Conservation (phyloP, 2,329 filamentous ascomycete genomes). For the Myriangium duriaei region DNA sequence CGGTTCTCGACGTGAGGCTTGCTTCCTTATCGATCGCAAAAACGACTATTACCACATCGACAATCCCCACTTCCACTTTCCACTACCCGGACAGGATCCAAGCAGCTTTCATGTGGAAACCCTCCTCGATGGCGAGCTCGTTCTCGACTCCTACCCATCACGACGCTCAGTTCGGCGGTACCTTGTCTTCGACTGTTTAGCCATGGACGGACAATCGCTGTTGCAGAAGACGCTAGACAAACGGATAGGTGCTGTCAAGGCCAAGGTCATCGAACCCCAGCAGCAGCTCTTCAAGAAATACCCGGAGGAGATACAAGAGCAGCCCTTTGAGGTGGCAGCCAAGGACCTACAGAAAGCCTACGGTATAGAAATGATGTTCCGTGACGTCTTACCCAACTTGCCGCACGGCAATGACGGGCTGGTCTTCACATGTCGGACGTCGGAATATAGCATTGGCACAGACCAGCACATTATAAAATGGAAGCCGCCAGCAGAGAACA, state of each 20-base stretch:
- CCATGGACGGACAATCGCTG: conserved; percentile 62
- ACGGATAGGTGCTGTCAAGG: conserved; percentile 73
- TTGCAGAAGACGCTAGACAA: conserved; percentile 77
- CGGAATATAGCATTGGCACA: conserved; percentile 77
- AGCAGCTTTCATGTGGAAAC: conserved; percentile 65
- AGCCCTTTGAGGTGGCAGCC: conserved; percentile 71
- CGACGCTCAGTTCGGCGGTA: conserved; percentile 63
- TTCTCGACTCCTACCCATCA: conserved; percentile 63
- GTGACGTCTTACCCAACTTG: conserved; percentile 66
- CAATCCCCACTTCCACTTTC: conserved; percentile 62
- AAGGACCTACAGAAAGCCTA: conserved; percentile 87
- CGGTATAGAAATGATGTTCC: conserved; percentile 84
- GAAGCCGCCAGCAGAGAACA: conserved; percentile 94
- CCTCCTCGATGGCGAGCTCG: conserved; percentile 60
- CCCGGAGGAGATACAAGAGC: conserved; percentile 55
- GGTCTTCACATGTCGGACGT: conserved; percentile 90
- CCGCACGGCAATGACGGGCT: conserved; percentile 92
- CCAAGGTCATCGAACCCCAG: conserved; percentile 62
- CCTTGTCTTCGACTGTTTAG: conserved; percentile 86
- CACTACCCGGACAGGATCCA: conserved; percentile 46
- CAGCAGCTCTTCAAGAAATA: conserved; percentile 39
- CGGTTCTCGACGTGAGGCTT: conserved; percentile 41
- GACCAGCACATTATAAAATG: conserved; percentile 93
- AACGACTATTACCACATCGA: conserved; percentile 91
- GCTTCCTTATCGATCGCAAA: conserved; percentile 93